Evolutionary conservation across 768 basidiomycete species (phyloP).

Genomic region (Leccinum boreale): DNA sequence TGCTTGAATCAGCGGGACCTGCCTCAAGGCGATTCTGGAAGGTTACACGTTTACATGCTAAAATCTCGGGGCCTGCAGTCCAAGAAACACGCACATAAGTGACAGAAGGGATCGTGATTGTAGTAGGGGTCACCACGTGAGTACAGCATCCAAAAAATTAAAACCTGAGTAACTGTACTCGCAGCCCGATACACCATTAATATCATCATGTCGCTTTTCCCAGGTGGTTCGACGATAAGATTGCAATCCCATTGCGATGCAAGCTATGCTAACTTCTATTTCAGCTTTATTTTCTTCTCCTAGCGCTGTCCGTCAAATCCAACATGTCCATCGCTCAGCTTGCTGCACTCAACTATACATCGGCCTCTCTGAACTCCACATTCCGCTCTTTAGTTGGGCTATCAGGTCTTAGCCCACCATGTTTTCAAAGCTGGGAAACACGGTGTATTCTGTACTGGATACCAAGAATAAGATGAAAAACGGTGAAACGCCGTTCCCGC

Average conservation of each 20-base stretch:
- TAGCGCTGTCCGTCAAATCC: slow-evolving; percentile 24
- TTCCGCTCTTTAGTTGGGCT: slow-evolving; percentile 14
- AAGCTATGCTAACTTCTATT: not conserved
- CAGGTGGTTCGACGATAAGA: slow-evolving; percentile 17
- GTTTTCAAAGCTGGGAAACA: slow-evolving; percentile 18
- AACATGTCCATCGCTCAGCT: slow-evolving; percentile 28
- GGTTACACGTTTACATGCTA: too few relatives aligned
- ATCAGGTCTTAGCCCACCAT: slow-evolving; percentile 8
- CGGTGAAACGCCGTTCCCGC: slow-evolving; percentile 23
- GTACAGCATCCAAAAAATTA: too few relatives aligned
- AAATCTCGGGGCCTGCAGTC: too few relatives aligned
- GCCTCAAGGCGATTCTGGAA: too few relatives aligned
- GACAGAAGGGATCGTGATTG: too few relatives aligned
- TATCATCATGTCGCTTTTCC: slow-evolving; percentile 9
- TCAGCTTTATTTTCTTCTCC: slow-evolving; percentile 29
- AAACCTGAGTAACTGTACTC: slow-evolving; percentile 11
- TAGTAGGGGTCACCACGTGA: too few relatives aligned
- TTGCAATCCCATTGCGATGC: not conserved
- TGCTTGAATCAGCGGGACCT: too few relatives aligned
- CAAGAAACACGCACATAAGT: too few relatives aligned
- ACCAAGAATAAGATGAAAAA: slow-evolving; percentile 25
- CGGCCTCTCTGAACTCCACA: slow-evolving; percentile 20
- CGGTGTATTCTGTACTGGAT: slow-evolving; percentile 22
- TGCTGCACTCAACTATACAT: slow-evolving; percentile 28
- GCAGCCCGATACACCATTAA: not conserved